Evolutionary conservation across 1,284 basidiomycete genomes (phyloP).

Genomic region (Paramarasmius palmivorus): DNA sequence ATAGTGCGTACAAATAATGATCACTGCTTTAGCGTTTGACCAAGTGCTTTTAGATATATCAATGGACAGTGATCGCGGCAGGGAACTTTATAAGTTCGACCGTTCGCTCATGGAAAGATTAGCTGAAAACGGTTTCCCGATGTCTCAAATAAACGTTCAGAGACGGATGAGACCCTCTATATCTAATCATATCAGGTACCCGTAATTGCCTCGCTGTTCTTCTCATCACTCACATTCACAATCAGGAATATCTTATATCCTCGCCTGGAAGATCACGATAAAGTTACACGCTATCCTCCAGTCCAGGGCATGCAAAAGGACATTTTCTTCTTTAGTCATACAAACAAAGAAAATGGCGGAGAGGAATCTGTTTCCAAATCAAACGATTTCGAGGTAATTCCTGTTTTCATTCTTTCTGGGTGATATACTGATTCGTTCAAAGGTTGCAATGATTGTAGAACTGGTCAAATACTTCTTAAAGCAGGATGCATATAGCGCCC

Average conservation of each 20-base stretch:
- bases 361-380: slow-evolving; percentile 64
- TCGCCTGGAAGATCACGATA: slow-evolving; percentile 52
- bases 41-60: slow-evolving; percentile 42
- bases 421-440: neutral
- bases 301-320: slow-evolving; percentile 60
- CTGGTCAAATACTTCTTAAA: slow-evolving; percentile 67
- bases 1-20: slow-evolving; percentile 39
- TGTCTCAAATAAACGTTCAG: slow-evolving; percentile 62
- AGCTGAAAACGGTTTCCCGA: slow-evolving; percentile 45
- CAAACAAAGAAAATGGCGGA: slow-evolving; percentile 49
- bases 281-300: slow-evolving; percentile 48
- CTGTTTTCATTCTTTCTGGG: neutral
- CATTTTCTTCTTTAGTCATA: slow-evolving; percentile 61
- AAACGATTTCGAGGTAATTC: slow-evolving; percentile 64
- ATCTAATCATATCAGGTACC: slow-evolving; percentile 46
- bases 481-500: slow-evolving; percentile 57
- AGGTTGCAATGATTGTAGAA: slow-evolving; percentile 73
- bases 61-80: slow-evolving; percentile 50
- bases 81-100: slow-evolving; percentile 55
- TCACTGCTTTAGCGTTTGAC: neutral
- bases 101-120: slow-evolving; percentile 66
- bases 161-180: slow-evolving; percentile 61
- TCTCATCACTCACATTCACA: slow-evolving; percentile 17
- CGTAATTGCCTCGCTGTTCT: neutral
- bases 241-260: slow-evolving; percentile 60